Conservation (phyloP, 345 rosid genomes). For the Ceriops zippeliana region DNA sequence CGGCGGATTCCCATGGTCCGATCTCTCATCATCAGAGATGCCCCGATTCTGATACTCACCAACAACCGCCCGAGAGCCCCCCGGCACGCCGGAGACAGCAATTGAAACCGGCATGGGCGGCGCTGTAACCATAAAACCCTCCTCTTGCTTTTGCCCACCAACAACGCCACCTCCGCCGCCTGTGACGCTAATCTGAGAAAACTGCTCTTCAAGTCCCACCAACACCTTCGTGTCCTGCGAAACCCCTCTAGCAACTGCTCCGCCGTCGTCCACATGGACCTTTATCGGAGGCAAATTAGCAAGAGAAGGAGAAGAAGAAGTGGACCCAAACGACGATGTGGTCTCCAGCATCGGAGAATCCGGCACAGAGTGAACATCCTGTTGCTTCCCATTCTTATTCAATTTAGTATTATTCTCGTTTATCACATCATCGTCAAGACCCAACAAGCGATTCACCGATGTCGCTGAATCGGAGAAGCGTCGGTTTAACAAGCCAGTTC, state of each 20-base stretch:
- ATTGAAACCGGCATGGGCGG: conserved; percentile 49
- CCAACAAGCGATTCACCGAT: conserved; percentile 68
- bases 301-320: conserved; percentile 84
- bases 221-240: conserved; percentile 45
- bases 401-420: conserved; percentile 15
- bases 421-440: conserved; percentile 53
- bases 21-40: conserved; percentile 88
- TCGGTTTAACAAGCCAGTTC: conserved; percentile 42
- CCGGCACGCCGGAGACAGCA: conserved; percentile 39
- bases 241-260: conserved; percentile 28
- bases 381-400: conserved; percentile 47
- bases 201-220: conserved; percentile 82
- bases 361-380: conserved; percentile 76
- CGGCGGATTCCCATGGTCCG: conserved; percentile 63
- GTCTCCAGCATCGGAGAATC: conserved; percentile 96
- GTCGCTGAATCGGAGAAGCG: conserved; percentile 68
- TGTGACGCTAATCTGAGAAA: conserved; percentile 49
- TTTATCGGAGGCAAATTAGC: conserved; percentile 84
- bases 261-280: conserved; percentile 52
- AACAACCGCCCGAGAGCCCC: conserved; percentile 28
- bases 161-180: conserved; percentile 15
- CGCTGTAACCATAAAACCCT: conserved; percentile 44
- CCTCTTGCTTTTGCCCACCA: conserved; percentile 42
- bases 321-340: conserved; percentile 84
- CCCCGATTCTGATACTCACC: conserved; percentile 52